Conservation (phyloP, 768 basidiomycete species). For the Suillus hirtellus region DNA sequence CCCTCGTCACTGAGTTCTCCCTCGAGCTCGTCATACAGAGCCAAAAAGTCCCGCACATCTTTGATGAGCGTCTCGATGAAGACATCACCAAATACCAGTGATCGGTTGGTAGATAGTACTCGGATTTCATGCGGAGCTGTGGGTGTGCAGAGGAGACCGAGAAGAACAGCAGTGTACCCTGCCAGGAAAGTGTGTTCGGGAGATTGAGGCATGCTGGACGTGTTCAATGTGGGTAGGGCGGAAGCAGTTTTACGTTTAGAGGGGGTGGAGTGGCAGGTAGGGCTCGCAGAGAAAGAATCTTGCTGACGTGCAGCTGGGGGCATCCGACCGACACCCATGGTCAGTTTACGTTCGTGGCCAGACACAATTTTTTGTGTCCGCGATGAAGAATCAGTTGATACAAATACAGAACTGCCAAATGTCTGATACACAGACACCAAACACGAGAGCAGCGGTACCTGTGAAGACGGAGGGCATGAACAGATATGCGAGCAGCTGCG, state of each 20-base stretch:
- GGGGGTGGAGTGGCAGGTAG: neutral
- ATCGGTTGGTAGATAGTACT: slow-evolving; percentile 35
- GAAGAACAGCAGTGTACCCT: slow-evolving; percentile 74
- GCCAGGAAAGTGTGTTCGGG: slow-evolving; percentile 56
- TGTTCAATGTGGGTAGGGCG: slow-evolving; percentile 45
- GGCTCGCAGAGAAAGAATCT: neutral
- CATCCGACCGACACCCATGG: neutral
- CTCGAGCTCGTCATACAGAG: slow-evolving; percentile 40
- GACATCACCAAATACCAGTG: slow-evolving; percentile 31
- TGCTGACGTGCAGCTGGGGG: neutral
- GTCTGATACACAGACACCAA: neutral
- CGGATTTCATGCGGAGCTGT: slow-evolving; percentile 32
- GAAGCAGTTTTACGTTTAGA: neutral
- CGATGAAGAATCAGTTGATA: neutral
- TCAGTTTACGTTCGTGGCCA: neutral
- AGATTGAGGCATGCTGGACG: slow-evolving; percentile 32
- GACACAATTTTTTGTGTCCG: neutral
- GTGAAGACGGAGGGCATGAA: slow-evolving; percentile 53
- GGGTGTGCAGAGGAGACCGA: slow-evolving; percentile 50
- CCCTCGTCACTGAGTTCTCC: slow-evolving; percentile 15
- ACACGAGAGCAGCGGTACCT: neutral
- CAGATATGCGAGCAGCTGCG: slow-evolving; percentile 54
- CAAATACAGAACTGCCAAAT: neutral
- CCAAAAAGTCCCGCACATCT: slow-evolving; percentile 42
- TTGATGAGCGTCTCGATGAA: slow-evolving; percentile 36